These are phyloP conservation scores for Naematelia aurantialba DNA, from an alignment of 768 basidiomycete genomes.

Conservation along the genomic window DNA sequence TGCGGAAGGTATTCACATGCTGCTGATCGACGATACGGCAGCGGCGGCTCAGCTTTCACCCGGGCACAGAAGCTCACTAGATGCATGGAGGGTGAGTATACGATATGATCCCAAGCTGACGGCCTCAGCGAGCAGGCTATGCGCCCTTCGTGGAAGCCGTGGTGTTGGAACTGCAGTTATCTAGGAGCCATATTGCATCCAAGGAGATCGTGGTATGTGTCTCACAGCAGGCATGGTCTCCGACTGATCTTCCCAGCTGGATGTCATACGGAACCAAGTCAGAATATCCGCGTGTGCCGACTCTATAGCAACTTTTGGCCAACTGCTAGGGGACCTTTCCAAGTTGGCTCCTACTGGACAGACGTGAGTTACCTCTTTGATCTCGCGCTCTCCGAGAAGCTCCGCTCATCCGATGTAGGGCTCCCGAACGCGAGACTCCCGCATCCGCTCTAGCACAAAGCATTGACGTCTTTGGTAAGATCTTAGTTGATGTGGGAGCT, in stretches of 20 bases:
- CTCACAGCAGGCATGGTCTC: neutral
- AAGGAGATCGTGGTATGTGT: slow-evolving; percentile 20
- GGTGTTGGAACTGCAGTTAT: slow-evolving; percentile 21
- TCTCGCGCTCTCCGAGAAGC: neutral
- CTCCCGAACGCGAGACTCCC: slow-evolving; percentile 7
- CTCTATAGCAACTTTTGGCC: slow-evolving; percentile 38
- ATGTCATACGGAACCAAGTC: slow-evolving; percentile 24
- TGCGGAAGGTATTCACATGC: slow-evolving; percentile 56
- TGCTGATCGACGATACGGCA: slow-evolving; percentile 59
- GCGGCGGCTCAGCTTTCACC: slow-evolving; percentile 23
- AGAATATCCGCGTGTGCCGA: slow-evolving; percentile 49
- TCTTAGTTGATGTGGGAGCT: neutral
- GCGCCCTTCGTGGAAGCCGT: slow-evolving; percentile 32
- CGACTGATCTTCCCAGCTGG: slow-evolving; percentile 19
- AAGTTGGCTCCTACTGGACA: slow-evolving; percentile 25
- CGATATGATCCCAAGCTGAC: neutral
- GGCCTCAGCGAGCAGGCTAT: slow-evolving; percentile 33
- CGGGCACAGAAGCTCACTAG: slow-evolving; percentile 49
- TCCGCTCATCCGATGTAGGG: neutral
- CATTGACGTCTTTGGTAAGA: slow-evolving; percentile 35
- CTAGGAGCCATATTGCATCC: slow-evolving; percentile 19
- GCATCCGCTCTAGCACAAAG: slow-evolving; percentile 20
- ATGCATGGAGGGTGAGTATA: slow-evolving; percentile 65
- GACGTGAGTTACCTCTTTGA: slow-evolving; percentile 14
- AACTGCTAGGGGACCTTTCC: slow-evolving; percentile 35